Conservation (phyloP, 768 basidiomycete species). For the Rhizopogon vinicolor region DNA sequence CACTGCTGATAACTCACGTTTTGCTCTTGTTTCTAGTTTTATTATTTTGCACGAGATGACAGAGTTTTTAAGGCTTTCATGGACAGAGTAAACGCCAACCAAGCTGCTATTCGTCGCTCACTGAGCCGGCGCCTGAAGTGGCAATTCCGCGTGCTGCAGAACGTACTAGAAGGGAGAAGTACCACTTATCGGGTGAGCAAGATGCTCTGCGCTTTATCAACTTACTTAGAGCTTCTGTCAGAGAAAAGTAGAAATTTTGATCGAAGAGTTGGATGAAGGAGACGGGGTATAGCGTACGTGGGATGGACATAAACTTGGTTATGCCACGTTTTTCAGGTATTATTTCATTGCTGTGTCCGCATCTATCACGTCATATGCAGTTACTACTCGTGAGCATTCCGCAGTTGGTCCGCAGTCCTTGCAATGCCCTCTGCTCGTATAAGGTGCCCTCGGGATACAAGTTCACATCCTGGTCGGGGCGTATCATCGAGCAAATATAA, state of each 20-base stretch:
- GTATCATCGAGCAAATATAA: slow-evolving; percentile 75
- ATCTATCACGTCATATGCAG: slow-evolving; percentile 1
- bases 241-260: slow-evolving; percentile 63
- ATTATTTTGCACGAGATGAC: slow-evolving; percentile 91
- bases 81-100: slow-evolving; percentile 35
- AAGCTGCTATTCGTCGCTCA: slow-evolving; percentile 41
- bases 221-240: slow-evolving; percentile 18
- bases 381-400: slow-evolving; percentile 1
- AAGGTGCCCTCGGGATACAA: slow-evolving; percentile 73
- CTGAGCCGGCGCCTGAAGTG: slow-evolving; percentile 58
- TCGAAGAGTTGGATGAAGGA: slow-evolving; percentile 60
- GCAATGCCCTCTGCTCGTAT: slow-evolving; percentile 47
- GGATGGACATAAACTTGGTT: not conserved
- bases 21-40: slow-evolving; percentile 38
- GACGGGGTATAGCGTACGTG: slow-evolving; percentile 37
- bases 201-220: not conserved
- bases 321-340: not conserved
- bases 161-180: slow-evolving; percentile 61
- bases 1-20: not conserved
- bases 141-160: slow-evolving; percentile 63
- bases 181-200: slow-evolving; percentile 59
- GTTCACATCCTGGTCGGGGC: slow-evolving; percentile 54
- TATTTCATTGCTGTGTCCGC: slow-evolving; percentile 1
- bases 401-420: slow-evolving; percentile 2
- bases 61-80: slow-evolving; percentile 71